Percentiles rank a stretch among this genome's conserved stretches.
phyloP scores from a whole-genome alignment of 371 early-diverging fungal species.

The Dichotomocladium elegans region DNA sequence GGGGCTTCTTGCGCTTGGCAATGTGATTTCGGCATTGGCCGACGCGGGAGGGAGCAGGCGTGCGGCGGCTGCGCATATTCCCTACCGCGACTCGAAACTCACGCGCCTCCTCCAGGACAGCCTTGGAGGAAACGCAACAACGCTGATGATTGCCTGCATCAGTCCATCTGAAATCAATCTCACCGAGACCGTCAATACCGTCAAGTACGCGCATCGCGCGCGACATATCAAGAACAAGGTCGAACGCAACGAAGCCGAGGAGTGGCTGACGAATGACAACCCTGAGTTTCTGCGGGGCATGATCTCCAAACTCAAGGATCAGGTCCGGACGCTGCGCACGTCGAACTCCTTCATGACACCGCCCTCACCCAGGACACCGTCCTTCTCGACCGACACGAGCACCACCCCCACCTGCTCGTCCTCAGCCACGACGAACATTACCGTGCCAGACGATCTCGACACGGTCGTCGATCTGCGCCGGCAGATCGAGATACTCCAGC shows the following conservation, averaged over 20 bases:
- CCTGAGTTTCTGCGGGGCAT: conserved; percentile 53
- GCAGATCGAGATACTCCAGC: conserved; percentile 17
- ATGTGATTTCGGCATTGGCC: conserved; percentile 97
- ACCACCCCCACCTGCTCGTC: conserved; percentile 3
- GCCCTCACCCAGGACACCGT: neutral
- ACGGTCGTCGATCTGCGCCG: conserved; percentile 14
- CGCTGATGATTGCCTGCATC: conserved; percentile 94
- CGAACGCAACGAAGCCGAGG: conserved; percentile 65
- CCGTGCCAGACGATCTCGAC: conserved; percentile 6
- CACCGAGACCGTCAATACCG: conserved; percentile 88
- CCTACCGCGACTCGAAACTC: conserved; percentile 97
- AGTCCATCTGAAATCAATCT: conserved; percentile 76
- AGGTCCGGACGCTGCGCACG: conserved; percentile 43
- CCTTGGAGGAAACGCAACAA: conserved; percentile 89
- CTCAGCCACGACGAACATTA: conserved; percentile 23
- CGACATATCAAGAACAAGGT: conserved; percentile 82
- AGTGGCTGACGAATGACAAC: conserved; percentile 60
- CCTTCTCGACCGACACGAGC: neutral
- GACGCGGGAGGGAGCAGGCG: conserved; percentile 57
- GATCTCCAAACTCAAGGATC: conserved; percentile 53
- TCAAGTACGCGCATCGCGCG: conserved; percentile 89
- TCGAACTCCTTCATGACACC: neutral
- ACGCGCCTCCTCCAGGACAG: conserved; percentile 96
- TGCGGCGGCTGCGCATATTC: conserved; percentile 70
- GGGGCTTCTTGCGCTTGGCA: conserved; percentile 97